Conservation (phyloP, 768 basidiomycete species). For the Auricularia heimuer region DNA sequence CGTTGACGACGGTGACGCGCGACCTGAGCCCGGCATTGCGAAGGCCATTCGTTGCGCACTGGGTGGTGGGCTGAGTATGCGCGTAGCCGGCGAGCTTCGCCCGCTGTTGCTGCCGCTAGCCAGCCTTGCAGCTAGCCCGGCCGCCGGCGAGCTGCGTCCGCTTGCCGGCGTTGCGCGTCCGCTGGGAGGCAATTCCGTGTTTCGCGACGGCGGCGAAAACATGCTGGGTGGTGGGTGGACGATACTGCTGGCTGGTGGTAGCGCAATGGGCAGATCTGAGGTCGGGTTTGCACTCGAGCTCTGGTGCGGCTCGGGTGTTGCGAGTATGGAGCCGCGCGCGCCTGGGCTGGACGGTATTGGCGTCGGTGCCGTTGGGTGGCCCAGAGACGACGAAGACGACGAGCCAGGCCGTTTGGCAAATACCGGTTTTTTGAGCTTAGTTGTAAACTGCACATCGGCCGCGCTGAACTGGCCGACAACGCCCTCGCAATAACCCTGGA, state of each 20-base stretch:
- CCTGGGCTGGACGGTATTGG: background rate
- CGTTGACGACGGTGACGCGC: too few species aligned
- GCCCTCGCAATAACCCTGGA: slow-evolving; percentile 77
- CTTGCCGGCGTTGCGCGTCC: background rate
- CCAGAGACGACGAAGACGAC: background rate
- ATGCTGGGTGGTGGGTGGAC: background rate
- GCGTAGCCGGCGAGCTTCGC: too few species aligned
- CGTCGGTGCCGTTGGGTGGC: background rate
- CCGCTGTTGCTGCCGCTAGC: too few species aligned
- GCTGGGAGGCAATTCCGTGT: background rate
- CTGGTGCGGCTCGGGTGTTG: background rate
- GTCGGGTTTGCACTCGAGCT: background rate
- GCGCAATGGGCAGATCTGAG: background rate
- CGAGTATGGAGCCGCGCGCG: background rate
- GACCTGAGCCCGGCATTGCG: too few species aligned
- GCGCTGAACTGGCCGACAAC: slow-evolving; percentile 70
- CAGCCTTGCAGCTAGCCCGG: too few species aligned
- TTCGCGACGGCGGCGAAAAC: background rate
- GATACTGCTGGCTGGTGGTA: background rate
- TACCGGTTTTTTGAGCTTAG: slow-evolving; percentile 69
- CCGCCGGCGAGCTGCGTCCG: too few species aligned
- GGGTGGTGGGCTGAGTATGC: too few species aligned
- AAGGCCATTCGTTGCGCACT: too few species aligned
- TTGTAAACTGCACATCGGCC: slow-evolving; percentile 54
- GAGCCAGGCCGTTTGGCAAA: slow-evolving; percentile 50